phyloP scores from a whole-genome alignment of 2,329 filamentous ascomycete species.

The Acarospora socialis region DNA sequence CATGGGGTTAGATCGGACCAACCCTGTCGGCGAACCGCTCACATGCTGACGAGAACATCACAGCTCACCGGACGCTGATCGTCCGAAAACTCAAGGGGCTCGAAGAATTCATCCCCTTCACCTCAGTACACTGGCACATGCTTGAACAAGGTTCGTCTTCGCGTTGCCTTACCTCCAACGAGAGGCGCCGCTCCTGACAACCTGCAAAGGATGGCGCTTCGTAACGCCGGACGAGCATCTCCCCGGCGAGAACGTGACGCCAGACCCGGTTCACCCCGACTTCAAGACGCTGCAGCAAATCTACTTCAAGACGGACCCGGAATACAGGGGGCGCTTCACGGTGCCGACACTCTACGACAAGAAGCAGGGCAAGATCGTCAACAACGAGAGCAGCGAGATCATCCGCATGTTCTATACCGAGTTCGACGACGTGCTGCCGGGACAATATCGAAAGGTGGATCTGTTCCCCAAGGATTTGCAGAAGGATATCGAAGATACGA shows the following conservation, averaged over 20 bases:
- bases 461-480: constrained; percentile 55
- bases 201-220: constrained; percentile 62
- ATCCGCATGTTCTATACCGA: constrained; percentile 75
- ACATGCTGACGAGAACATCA: background rate
- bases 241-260: constrained; percentile 39
- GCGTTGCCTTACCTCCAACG: background rate
- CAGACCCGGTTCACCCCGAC: constrained; percentile 46
- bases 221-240: constrained; percentile 47
- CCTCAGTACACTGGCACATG: constrained; percentile 89
- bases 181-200: background rate
- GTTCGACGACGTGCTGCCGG: constrained; percentile 58
- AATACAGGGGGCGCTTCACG: constrained; percentile 69
- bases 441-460: constrained; percentile 45
- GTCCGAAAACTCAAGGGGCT: constrained; percentile 82
- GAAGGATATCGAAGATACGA: constrained; percentile 56
- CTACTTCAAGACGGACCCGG: constrained; percentile 60
- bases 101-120: constrained; percentile 65
- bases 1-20: constrained; percentile 47
- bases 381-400: constrained; percentile 86
- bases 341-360: constrained; percentile 71
- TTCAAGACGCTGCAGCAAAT: constrained; percentile 64
- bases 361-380: constrained; percentile 60
- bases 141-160: constrained; percentile 40
- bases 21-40: constrained; percentile 13
- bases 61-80: constrained; percentile 75